Conservation (phyloP, 164 flowering plant genomes). For the Liriodendron chinense region DNA sequence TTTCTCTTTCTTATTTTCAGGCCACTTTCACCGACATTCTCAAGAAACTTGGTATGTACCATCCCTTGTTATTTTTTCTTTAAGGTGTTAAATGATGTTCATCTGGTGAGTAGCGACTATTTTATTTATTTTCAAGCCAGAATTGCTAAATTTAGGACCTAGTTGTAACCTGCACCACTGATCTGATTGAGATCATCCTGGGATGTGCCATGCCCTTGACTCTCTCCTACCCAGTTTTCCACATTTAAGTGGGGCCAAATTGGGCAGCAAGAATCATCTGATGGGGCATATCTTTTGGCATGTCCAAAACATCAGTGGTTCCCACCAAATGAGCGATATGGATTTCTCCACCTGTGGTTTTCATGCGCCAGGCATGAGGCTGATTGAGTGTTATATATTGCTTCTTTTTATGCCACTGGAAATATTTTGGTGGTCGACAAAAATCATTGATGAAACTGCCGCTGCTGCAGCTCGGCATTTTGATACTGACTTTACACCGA, state of each 20-base stretch:
- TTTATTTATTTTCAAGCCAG: no score
- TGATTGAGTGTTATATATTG: neutral
- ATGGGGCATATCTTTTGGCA: no score
- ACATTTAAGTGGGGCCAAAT: no score
- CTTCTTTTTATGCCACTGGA: neutral
- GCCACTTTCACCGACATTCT: slow-evolving; percentile 29
- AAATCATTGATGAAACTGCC: neutral
- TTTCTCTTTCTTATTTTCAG: slow-evolving; percentile 11
- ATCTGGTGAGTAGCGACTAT: no score
- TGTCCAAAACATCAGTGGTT: neutral
- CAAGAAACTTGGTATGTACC: slow-evolving; percentile 21
- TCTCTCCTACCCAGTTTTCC: no score
- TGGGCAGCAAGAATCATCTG: no score
- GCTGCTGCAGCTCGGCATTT: slow-evolving; percentile 51
- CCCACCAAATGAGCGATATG: neutral
- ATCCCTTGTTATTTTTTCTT: neutral
- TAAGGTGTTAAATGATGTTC: no score
- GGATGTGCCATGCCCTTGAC: no score
- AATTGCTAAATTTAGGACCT: no score
- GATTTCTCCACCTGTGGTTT: neutral
- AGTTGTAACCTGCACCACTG: no score
- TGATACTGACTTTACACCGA: slow-evolving; percentile 58
- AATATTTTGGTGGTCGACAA: neutral
- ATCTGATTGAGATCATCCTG: no score
- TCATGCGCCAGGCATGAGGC: no score